A percentile compares a stretch with the other conserved stretches of the same genome.
Evolutionary conservation across 108 stramenopile species (phyloP).

Genomic region (Cyclotella baltica): DNA sequence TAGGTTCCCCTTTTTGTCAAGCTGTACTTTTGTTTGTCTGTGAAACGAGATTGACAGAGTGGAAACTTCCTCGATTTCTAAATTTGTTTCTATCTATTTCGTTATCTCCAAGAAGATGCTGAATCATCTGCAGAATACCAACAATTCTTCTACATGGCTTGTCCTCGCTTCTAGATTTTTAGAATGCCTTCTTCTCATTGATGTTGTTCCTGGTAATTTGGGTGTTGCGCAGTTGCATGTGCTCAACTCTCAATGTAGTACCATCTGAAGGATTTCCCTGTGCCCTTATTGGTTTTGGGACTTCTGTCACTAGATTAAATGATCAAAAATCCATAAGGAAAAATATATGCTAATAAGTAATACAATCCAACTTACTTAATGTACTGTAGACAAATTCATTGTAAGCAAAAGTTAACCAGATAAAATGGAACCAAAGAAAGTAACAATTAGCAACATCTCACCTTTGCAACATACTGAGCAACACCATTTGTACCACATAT

Average conservation of each 20-base stretch:
- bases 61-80: neutral
- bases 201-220: too few relatives aligned
- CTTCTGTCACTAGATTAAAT: neutral
- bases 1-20: neutral
- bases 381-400: neutral
- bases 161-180: too few relatives aligned
- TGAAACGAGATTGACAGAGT: neutral
- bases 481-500: constrained; percentile 19
- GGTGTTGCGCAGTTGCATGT: too few relatives aligned
- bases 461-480: constrained; percentile 25
- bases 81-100: neutral
- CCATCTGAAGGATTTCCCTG: too few relatives aligned
- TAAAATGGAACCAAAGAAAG: too few relatives aligned
- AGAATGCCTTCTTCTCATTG: too few relatives aligned
- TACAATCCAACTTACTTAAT: neutral
- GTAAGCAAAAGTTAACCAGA: too few relatives aligned
- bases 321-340: neutral
- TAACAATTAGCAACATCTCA: neutral
- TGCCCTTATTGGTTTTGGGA: neutral
- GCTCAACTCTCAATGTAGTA: too few relatives aligned
- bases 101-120: neutral
- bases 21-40: neutral
- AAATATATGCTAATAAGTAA: neutral
- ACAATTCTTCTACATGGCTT: neutral
- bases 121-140: neutral